These are phyloP conservation scores for Fusarium sp. DNA, from an alignment of 2,329 filamentous ascomycete genomes.

Conservation along the genomic window DNA sequence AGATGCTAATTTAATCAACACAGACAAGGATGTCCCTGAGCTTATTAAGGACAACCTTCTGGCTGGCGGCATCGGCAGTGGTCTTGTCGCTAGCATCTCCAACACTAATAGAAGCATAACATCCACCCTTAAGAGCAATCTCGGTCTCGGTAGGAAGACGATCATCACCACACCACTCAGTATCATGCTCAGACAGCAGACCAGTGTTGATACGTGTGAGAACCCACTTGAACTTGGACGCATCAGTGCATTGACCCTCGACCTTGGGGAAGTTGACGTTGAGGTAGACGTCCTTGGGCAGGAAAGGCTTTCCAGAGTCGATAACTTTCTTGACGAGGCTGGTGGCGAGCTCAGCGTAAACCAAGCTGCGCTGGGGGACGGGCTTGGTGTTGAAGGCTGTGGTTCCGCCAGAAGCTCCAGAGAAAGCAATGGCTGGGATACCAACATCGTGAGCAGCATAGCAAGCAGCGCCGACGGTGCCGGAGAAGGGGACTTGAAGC, in stretches of 20 bases:
- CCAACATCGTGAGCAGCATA: slow-evolving; percentile 66
- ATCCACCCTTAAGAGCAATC: slow-evolving; percentile 65
- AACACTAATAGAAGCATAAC: slow-evolving; percentile 73
- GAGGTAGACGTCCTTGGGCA: slow-evolving; percentile 71
- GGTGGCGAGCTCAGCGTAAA: slow-evolving; percentile 74
- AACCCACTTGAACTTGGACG: slow-evolving; percentile 71
- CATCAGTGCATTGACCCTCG: slow-evolving; percentile 61
- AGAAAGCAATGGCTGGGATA: slow-evolving; percentile 78
- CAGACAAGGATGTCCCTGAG: slow-evolving; percentile 51
- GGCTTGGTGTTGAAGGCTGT: slow-evolving; percentile 68
- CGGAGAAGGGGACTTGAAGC: slow-evolving; percentile 68
- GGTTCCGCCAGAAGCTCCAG: slow-evolving; percentile 63
- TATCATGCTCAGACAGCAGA: slow-evolving; percentile 66
- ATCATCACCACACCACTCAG: slow-evolving; percentile 66
- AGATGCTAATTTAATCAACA: slow-evolving; percentile 4
- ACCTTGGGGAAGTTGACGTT: slow-evolving; percentile 77
- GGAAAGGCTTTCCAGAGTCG: slow-evolving; percentile 69
- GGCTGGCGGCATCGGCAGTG: slow-evolving; percentile 56
- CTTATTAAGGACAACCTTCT: slow-evolving; percentile 51
- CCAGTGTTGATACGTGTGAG: slow-evolving; percentile 71
- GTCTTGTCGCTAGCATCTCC: slow-evolving; percentile 71
- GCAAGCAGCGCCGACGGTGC: slow-evolving; percentile 74
- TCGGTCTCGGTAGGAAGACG: slow-evolving; percentile 70
- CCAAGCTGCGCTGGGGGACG: slow-evolving; percentile 63
- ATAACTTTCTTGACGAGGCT: slow-evolving; percentile 69